A percentile compares a stretch with the other conserved stretches of the same genome.
phyloP scores from a whole-genome alignment of 2,329 filamentous ascomycete genomes.

The Ascomycota sp. region DNA sequence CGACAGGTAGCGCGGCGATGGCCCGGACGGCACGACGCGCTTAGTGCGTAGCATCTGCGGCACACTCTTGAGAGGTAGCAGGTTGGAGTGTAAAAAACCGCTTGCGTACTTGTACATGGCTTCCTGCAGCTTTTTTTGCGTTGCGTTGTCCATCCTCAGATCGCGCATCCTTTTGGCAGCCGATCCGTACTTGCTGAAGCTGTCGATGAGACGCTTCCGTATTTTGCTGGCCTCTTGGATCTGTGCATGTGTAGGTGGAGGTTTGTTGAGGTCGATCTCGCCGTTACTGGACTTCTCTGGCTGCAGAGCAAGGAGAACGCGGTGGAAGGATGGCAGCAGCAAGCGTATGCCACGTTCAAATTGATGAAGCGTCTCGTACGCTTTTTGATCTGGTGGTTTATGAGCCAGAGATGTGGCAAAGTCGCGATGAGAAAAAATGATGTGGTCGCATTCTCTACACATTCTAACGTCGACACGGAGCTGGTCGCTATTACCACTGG shows the following conservation, averaged over 20 bases:
- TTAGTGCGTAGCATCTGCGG: conserved; percentile 36
- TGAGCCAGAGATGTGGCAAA: conserved; percentile 47
- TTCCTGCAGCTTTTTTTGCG: conserved; percentile 55
- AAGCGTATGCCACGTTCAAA: conserved; percentile 72
- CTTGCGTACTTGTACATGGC: conserved; percentile 66
- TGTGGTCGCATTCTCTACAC: conserved; percentile 64
- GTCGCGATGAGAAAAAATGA: conserved; percentile 44
- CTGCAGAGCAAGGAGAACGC: conserved; percentile 49
- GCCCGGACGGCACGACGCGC: conserved; percentile 11
- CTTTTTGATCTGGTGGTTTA: conserved; percentile 51
- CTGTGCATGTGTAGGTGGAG: conserved; percentile 36
- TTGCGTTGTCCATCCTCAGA: conserved; percentile 46
- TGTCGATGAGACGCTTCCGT: conserved; percentile 70
- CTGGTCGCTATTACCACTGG: conserved; percentile 15
- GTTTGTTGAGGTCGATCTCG: conserved; percentile 15
- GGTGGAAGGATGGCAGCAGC: conserved; percentile 66
- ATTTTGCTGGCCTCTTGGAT: conserved; percentile 73
- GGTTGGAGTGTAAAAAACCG: conserved; percentile 67
- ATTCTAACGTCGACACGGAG: conserved; percentile 66
- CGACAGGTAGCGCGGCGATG: conserved; percentile 11
- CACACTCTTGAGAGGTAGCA: conserved; percentile 64
- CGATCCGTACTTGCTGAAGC: conserved; percentile 68
- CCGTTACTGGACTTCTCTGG: conserved; percentile 18
- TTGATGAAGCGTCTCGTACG: conserved; percentile 64
- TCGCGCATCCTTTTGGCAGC: conserved; percentile 66